Base-by-base conservation (phyloP, 495 filamentous ascomycete species). In the Hypoxylon subgilvum region DNA sequence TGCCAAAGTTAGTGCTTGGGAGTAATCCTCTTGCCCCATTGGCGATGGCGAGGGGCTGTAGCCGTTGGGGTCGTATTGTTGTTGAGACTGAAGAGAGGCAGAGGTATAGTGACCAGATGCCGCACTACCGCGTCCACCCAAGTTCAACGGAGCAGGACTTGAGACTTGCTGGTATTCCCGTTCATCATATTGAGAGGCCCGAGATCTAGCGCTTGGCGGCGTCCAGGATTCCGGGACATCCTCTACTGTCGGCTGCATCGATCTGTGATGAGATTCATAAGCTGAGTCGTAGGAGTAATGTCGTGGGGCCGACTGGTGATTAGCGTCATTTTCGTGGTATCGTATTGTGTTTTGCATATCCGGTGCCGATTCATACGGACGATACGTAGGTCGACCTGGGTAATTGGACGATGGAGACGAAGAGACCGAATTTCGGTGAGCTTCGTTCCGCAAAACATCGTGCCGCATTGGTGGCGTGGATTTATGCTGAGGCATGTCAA, bases 181-280 rank as follows among this genome's bases (percentile, higher is more conserved):
- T 18, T 77, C 74, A 19, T 75, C 72, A 2, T 66, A 69, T 16
- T 59, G 64, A 6, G 60, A 41, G 28, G 66, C 63, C 19, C 65
- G 63, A 14, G 74, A 75, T 51, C 77, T 66, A n/a, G 68, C 63
- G 12, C 66, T 70, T 1, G 79, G 79, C 10, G 67, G 67, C 13
- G 65, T 68, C 67, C 67, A 70, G 3, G 79, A 78, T 39, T 79
- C 76, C 2, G 83, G 81, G 39, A 84, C 86, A 67, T 88, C 86
- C 63, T 88, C 86, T 36, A 88, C 86, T 4, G 80, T 83, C 17
- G 85, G 84, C 53, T 88, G 86, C 86, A 88, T 86, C 12, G 76
- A 74, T 30, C 78, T 76, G 54, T 78, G 61, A 19, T 68, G 65
- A 6, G 63, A 19, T 23, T 78, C 77, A 52, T 78, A 80, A 34